These are phyloP conservation scores for Candida endomychidarum DNA, from an alignment of 805 yeast genomes.

Conservation along the genomic window DNA sequence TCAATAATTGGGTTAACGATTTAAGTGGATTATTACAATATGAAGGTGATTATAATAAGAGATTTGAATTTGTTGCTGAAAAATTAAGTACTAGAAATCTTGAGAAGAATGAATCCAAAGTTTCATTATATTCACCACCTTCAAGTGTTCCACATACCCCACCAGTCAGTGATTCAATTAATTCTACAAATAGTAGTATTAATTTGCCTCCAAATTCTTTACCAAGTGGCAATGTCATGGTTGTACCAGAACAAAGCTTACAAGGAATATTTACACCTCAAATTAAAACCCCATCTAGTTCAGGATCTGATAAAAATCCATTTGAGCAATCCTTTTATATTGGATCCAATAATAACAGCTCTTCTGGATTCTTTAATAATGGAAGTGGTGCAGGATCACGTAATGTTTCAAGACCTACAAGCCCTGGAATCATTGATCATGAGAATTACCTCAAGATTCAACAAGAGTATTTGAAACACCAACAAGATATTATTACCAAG, in stretches of 20 bases:
- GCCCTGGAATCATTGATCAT: slow-evolving; percentile 22
- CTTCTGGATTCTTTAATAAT: neutral
- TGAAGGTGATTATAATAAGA: slow-evolving; percentile 43
- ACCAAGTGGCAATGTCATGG: neutral
- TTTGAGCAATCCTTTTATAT: slow-evolving; percentile 27
- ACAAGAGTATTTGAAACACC: slow-evolving; percentile 37
- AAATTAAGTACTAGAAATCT: slow-evolving; percentile 29
- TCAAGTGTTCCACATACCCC: slow-evolving; percentile 4
- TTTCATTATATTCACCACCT: slow-evolving; percentile 4
- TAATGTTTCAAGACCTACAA: slow-evolving; percentile 13
- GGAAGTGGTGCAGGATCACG: slow-evolving; percentile 5
- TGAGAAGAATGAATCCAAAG: slow-evolving; percentile 3
- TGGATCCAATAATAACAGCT: neutral
- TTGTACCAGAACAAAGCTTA: slow-evolving; percentile 18
- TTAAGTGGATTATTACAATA: slow-evolving; percentile 51
- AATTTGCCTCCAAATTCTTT: neutral
- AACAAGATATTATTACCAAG: slow-evolving; percentile 28
- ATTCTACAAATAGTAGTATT: neutral
- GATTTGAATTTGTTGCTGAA: slow-evolving; percentile 49
- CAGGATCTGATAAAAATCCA: slow-evolving; percentile 34
- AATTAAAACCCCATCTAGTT: slow-evolving; percentile 32
- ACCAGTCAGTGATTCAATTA: neutral
- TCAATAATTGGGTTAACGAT: slow-evolving; percentile 55
- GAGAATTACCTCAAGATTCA: slow-evolving; percentile 38
- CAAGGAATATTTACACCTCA: slow-evolving; percentile 40